Base-by-base conservation (phyloP, 305 asterid species). In the Fraxinus sp. region DNA sequence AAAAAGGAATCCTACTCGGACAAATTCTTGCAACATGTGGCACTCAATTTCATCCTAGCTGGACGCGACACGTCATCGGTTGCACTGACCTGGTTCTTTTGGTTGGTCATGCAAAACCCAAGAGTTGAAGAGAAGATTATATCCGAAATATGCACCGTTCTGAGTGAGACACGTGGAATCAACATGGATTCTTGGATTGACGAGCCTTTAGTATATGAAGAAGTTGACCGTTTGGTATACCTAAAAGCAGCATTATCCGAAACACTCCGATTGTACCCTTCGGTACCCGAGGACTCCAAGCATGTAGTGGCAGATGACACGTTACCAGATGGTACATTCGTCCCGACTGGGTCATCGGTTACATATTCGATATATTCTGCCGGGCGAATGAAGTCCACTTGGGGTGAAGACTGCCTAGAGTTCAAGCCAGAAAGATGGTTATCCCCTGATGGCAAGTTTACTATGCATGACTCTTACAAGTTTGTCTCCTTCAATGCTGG, bases 41-140 rank as follows among this genome's bases (percentile, higher is more conserved):
- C 98, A 7, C 96, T 95, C 73, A 95, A 92, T 74, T 95, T 95
- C 92, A 92, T 95, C 92, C 90, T 95, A 84, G 98, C 98, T 33
- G 98, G 98, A 44, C 90, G 98, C 0, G 98, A 95, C 91, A 95
- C 98, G 46, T 95, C 98, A 28, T 93, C 98, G 0, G 98, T 89
- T 0, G 98, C 98, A 1, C 88, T 95, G 68, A 91, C 97, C 88
- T 95, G 98, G 98, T 95, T 93, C 89, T 95, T 95, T 87, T 95
- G 97, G 97, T 88, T 89, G 77, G 82, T 92, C 82, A 91, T 87
- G 30, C 94, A 93, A 57, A 90, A 94, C 32, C 97, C 97, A 5
- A 77, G 82, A 57, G 92, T 90, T 39, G 98, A 95, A 80, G 86
- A 81, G 7, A 87, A 91, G 52, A 91, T 93, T 71, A 80, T 93